Base-by-base conservation (phyloP, 306 rosid species). In the Trifolium fragiferum region DNA sequence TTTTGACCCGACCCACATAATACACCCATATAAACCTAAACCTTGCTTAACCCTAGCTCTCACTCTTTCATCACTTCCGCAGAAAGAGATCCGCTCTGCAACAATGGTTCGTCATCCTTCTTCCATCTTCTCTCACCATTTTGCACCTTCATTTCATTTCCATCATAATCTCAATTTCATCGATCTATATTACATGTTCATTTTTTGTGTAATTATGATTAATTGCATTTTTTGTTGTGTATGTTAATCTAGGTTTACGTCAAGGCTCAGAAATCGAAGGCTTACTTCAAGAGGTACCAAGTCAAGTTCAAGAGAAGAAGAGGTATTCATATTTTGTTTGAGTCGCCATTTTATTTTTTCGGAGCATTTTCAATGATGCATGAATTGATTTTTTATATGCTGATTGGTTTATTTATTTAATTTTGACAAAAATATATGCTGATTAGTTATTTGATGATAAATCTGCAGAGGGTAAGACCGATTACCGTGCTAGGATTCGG, bases 381-480 rank as follows among this genome's bases (percentile, higher is more conserved):
- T 0, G 2, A 10, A 14, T 46, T 66, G 50, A 4, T 10, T 27
- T 27, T 27, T 2, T 14, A 6, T 3, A 53, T 8, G 25, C 2
- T 47, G 19, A 41, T 7, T 14, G 9, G 8, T 33, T 33, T 33
- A 6, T 41, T 43, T 11, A 43, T 44, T 44, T 41, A 3, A 4
- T 43, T 43, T 13, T 44, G 16, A 44, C 0, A 13, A 44, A 12
- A 13, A 44, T 44, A 2, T 60, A 9, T 41, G 25, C 19, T 49
- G 16, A 0, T 18, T 40, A 7, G 7, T 49, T 30, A 1, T 15
- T 51, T 0, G 3, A 5, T 76, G 2, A 4, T 46, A 10, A 65
- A 40, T 61, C 1, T 72, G 82, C 92, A 94, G 98, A 84, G 85
- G 97, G 98, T 0, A 94, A 91, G 85, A 94, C 98, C 0, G 98